Evolutionary conservation across 2,329 filamentous ascomycete genomes (phyloP), one percentile per base, ranked within the genome.

Genomic region (Fusarium xyrophilum): DNA sequence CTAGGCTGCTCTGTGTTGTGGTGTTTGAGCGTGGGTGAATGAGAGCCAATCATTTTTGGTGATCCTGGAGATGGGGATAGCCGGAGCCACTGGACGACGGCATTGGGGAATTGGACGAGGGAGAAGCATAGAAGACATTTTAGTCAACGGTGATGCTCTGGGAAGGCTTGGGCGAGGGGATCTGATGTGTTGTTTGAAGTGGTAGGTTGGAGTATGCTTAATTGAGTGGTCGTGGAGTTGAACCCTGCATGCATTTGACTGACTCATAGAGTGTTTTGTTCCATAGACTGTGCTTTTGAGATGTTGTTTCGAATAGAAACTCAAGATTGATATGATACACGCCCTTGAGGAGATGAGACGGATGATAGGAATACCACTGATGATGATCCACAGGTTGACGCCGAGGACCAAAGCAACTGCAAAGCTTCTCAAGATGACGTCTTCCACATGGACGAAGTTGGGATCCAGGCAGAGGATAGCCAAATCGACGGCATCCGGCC

Each of bases 21-120:
- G 64, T 56, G 68, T 70, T 66, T 70, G 54, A 60, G 27, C 19
- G 35, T 54, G 60, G 42, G 54, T 43, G 21, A 47, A 47, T 1
- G 64, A 59, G 50, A 68, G 67, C 68, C 68, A 70, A 70, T 70
- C 64, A 54, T 54, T 57, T 47, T 47, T 25, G 51, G 39, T 47
- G n/a, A 12, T 15, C 28, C 48, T 28, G 23, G 27, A 25, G 47
- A 21, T 44, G n/a, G 35, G 33, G 19, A 3, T 27, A 23, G 8
- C 7, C 6, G 14, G 39, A 62, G 55, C 61, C 53, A 56, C 28
- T 61, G 30, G 27, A 39, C 15, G 33, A 35, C 15, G 33, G 5
- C 15, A 35, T 8, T 19, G 15, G 15, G 33, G 15, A 19, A 19
- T 17, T 35, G 33, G 33, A 32, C 15, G 30, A 32, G 30, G 7